Conservation (phyloP, 208 protist genomes). For the Blastocrithidia nonstop region DNA sequence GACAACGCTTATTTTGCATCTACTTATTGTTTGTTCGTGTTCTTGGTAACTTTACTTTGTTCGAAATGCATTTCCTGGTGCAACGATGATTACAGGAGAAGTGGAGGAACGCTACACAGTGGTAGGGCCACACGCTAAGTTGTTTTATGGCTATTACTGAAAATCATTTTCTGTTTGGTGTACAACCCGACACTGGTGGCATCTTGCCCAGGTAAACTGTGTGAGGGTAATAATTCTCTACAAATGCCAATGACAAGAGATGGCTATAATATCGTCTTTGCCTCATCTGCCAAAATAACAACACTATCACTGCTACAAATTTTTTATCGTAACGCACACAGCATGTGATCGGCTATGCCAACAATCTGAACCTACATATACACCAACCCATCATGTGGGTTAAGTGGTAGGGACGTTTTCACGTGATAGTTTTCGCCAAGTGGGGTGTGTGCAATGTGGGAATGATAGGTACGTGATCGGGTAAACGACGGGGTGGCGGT, state of each 20-base stretch:
- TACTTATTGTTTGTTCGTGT: no score
- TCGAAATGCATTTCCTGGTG: not conserved
- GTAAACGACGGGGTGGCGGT: no score
- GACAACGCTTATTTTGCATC: no score
- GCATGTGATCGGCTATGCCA: no score
- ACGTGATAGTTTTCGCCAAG: conserved; percentile 24
- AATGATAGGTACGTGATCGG: no score
- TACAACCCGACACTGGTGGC: conserved; percentile 54
- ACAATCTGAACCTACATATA: no score
- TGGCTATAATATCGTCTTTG: conserved; percentile 3
- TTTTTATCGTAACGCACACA: no score
- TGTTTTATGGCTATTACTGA: conserved; percentile 27
- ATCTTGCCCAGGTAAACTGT: conserved; percentile 43
- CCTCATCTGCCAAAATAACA: not conserved
- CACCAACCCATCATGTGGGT: conserved; percentile 24
- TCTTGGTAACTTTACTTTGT: no score
- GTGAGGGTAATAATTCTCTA: conserved; percentile 16
- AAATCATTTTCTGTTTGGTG: conserved; percentile 39
- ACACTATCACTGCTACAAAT: no score
- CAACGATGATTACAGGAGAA: conserved; percentile 4
- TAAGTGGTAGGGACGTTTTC: conserved; percentile 27
- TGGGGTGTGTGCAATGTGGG: conserved; percentile 6
- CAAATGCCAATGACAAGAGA: conserved; percentile 48
- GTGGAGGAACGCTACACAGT: conserved; percentile 3
- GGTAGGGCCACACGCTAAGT: conserved; percentile 22